These are phyloP conservation scores for Myrmaecium sp. DNA, from an alignment of 2,329 filamentous ascomycete genomes.

Conservation along the genomic window DNA sequence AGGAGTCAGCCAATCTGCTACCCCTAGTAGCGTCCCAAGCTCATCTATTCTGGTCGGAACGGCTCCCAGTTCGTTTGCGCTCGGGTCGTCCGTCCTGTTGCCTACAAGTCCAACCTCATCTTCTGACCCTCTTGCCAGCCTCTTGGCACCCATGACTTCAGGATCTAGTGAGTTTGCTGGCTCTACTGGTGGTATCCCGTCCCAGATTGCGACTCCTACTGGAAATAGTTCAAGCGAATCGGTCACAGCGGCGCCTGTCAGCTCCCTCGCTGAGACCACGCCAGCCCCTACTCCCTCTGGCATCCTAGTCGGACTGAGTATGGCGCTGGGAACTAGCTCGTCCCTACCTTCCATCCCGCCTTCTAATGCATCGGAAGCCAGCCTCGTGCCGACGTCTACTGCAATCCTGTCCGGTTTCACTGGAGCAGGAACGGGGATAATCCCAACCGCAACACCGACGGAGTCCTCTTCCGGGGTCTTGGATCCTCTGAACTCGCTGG, in stretches of 20 bases:
- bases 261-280: neutral
- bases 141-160: too few relatives aligned
- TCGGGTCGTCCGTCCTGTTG: too few relatives aligned
- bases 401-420: slow-evolving; percentile 1
- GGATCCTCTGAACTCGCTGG: too few relatives aligned
- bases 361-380: slow-evolving; percentile 1
- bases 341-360: slow-evolving; percentile 1
- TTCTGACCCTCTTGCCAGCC: too few relatives aligned
- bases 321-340: slow-evolving; percentile 12
- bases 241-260: too few relatives aligned
- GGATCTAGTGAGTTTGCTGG: slow-evolving; percentile 1
- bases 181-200: slow-evolving; percentile 3
- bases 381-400: slow-evolving; percentile 9
- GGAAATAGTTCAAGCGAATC: too few relatives aligned
- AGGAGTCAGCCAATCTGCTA: too few relatives aligned
- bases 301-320: slow-evolving; percentile 19
- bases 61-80: too few relatives aligned
- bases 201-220: slow-evolving; percentile 2
- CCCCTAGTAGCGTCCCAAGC: too few relatives aligned
- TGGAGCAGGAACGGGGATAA: neutral
- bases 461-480: too few relatives aligned
- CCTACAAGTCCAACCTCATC: too few relatives aligned
- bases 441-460: neutral
- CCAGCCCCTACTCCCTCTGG: slow-evolving; percentile 5
- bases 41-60: too few relatives aligned